A percentile compares a stretch with the other conserved stretches of the same genome.
phyloP scores from a whole-genome alignment of 1,284 basidiomycete species.

The Tausonia pullulans region DNA sequence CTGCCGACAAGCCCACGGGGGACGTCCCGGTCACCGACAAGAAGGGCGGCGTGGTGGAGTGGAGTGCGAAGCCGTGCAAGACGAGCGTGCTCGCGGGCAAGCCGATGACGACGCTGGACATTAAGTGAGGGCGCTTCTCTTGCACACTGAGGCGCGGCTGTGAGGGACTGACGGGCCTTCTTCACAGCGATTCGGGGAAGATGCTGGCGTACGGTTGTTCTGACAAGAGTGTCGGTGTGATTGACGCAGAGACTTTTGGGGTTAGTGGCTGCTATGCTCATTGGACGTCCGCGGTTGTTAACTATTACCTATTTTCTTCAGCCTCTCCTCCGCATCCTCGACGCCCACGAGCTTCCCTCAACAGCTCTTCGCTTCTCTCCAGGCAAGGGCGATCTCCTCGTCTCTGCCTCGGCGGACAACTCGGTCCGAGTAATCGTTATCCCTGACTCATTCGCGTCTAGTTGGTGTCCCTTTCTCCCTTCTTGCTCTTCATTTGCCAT shows the following conservation, averaged over 20 bases:
- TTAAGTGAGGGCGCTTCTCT: slow-evolving; percentile 47
- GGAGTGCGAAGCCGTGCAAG: slow-evolving; percentile 16
- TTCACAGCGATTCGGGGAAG: slow-evolving; percentile 58
- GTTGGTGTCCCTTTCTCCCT: slow-evolving; percentile 11
- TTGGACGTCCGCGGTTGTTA: no score
- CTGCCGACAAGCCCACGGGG: slow-evolving; percentile 17
- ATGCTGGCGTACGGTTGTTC: slow-evolving; percentile 78
- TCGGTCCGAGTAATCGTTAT: slow-evolving; percentile 62
- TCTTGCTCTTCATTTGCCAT: slow-evolving; percentile 3
- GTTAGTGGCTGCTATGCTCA: slow-evolving; percentile 41
- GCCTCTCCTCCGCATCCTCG: slow-evolving; percentile 77
- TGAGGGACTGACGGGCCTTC: neutral
- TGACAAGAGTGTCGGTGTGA: slow-evolving; percentile 70
- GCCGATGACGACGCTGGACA: slow-evolving; percentile 72
- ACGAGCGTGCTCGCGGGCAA: slow-evolving; percentile 51
- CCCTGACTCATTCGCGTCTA: slow-evolving; percentile 17
- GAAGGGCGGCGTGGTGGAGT: no score
- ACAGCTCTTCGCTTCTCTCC: slow-evolving; percentile 84
- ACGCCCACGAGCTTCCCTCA: slow-evolving; percentile 89
- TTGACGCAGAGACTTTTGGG: slow-evolving; percentile 67
- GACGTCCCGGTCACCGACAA: neutral
- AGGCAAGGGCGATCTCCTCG: slow-evolving; percentile 55
- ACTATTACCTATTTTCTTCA: slow-evolving; percentile 28
- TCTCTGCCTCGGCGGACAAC: slow-evolving; percentile 86
- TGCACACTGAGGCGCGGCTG: neutral